A percentile compares a stretch with the other conserved stretches of the same genome.
These are phyloP conservation scores for Alternaria gaisen DNA, from an alignment of 2,329 filamentous ascomycete species.

Conservation along the genomic window DNA sequence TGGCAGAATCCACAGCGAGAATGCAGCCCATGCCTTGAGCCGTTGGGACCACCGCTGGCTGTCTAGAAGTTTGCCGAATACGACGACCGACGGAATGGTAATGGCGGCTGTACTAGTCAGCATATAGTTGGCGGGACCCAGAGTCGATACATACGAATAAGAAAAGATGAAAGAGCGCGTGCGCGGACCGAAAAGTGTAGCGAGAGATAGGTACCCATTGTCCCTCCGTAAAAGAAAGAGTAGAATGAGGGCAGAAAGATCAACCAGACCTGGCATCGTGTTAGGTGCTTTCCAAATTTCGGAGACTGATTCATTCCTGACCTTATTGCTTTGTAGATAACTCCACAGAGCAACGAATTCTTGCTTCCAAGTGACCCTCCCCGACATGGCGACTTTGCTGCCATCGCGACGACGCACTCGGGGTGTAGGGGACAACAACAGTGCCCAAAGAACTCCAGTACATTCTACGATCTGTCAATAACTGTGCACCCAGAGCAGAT, in stretches of 20 bases:
- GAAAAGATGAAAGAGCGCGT: slow-evolving; percentile 17
- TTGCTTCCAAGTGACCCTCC: slow-evolving; percentile 8
- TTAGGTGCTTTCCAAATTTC: background rate
- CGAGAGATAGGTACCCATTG: slow-evolving; percentile 21
- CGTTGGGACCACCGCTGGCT: slow-evolving; percentile 9
- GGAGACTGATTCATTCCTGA: background rate
- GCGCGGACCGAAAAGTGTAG: slow-evolving; percentile 22
- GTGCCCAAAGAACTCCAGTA: slow-evolving; percentile 14
- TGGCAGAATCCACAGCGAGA: slow-evolving; percentile 10
- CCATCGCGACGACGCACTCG: slow-evolving; percentile 13
- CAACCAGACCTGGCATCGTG: slow-evolving; percentile 7
- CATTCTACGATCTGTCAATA: slow-evolving; percentile 8
- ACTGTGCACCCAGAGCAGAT: background rate
- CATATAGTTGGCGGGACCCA: background rate
- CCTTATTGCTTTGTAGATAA: slow-evolving; percentile 1
- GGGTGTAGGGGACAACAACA: slow-evolving; percentile 10
- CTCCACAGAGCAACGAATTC: slow-evolving; percentile 10
- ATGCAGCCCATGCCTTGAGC: slow-evolving; percentile 15
- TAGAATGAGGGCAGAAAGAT: slow-evolving; percentile 17
- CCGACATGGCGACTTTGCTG: slow-evolving; percentile 6
- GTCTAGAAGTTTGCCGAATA: slow-evolving; percentile 18
- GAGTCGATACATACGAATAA: slow-evolving; percentile 11
- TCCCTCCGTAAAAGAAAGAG: slow-evolving; percentile 22
- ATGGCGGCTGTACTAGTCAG: slow-evolving; percentile 7
- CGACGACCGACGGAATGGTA: slow-evolving; percentile 14